These are phyloP conservation scores for Ormosia semicastrata DNA, from an alignment of 306 rosid species.

Conservation along the genomic window DNA sequence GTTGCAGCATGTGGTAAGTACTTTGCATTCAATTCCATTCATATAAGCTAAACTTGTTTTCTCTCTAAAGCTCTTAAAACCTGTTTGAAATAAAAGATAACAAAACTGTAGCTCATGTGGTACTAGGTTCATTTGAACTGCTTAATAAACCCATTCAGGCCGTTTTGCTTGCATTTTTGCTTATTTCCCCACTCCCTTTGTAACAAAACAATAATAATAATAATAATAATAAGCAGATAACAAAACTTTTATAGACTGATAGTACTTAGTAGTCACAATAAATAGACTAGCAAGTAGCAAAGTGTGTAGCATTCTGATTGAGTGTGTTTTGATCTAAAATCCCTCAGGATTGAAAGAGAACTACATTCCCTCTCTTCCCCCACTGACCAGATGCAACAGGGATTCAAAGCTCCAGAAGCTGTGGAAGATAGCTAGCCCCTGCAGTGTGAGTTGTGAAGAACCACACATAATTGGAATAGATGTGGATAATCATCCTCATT, in stretches of 20 bases:
- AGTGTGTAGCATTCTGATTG: neutral
- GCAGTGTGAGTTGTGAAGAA: conserved; percentile 58
- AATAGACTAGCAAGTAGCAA: neutral
- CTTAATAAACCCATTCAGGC: neutral
- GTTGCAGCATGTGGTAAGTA: conserved; percentile 66
- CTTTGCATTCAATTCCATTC: neutral
- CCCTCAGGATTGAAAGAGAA: conserved; percentile 75
- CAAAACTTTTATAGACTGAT: neutral
- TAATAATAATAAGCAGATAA: neutral
- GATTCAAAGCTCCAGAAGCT: conserved; percentile 64
- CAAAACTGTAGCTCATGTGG: neutral
- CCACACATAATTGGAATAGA: conserved; percentile 36
- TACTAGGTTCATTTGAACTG: neutral
- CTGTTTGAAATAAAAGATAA: neutral
- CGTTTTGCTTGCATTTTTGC: neutral
- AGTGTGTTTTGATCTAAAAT: neutral
- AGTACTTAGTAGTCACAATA: neutral
- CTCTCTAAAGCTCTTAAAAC: neutral
- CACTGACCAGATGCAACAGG: conserved; percentile 80
- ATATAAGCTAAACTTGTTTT: neutral
- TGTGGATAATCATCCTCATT: conserved; percentile 61
- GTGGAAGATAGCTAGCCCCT: conserved; percentile 82
- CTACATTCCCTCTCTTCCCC: conserved; percentile 81
- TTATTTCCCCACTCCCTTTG: neutral
- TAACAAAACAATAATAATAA: too few species aligned